phyloP scores from a whole-genome alignment of 2,329 filamentous ascomycete species.

The Pseudocercospora crystallina region DNA sequence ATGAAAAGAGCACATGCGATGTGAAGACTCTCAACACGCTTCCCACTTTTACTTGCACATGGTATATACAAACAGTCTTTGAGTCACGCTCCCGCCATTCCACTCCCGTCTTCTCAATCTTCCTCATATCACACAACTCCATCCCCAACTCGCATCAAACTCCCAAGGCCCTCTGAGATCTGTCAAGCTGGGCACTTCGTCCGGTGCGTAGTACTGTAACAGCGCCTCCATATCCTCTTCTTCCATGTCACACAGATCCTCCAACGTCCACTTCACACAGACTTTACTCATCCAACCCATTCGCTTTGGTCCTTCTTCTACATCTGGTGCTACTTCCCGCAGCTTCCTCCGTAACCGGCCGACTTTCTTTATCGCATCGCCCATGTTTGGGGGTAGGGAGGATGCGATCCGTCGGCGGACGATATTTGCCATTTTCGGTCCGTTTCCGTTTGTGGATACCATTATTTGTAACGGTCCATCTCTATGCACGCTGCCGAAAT shows the following conservation, averaged over 20 bases:
- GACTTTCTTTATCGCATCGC: constrained; percentile 81
- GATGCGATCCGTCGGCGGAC: constrained; percentile 79
- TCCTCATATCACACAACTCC: constrained; percentile 35
- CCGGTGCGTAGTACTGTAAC: constrained; percentile 68
- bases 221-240: constrained; percentile 80
- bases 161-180: constrained; percentile 42
- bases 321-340: constrained; percentile 69
- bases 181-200: constrained; percentile 44
- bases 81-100: too few relatives aligned
- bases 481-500: constrained; percentile 93
- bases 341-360: constrained; percentile 77
- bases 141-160: constrained; percentile 52
- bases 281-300: constrained; percentile 97
- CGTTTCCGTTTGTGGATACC: constrained; percentile 98
- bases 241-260: constrained; percentile 78
- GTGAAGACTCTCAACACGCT: too few relatives aligned
- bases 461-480: constrained; percentile 96
- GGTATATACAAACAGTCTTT: too few relatives aligned
- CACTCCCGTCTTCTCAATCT: too few relatives aligned
- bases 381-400: constrained; percentile 73
- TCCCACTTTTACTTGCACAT: too few relatives aligned
- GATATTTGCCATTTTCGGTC: constrained; percentile 83
- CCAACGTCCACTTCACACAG: constrained; percentile 81
- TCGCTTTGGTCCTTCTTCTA: constrained; percentile 75
- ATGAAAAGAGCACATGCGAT: too few relatives aligned